Percentiles rank a stretch among this genome's conserved stretches.
Evolutionary conservation across 2,329 filamentous ascomycete species (phyloP).

Genomic region (Claviceps purpurea): DNA sequence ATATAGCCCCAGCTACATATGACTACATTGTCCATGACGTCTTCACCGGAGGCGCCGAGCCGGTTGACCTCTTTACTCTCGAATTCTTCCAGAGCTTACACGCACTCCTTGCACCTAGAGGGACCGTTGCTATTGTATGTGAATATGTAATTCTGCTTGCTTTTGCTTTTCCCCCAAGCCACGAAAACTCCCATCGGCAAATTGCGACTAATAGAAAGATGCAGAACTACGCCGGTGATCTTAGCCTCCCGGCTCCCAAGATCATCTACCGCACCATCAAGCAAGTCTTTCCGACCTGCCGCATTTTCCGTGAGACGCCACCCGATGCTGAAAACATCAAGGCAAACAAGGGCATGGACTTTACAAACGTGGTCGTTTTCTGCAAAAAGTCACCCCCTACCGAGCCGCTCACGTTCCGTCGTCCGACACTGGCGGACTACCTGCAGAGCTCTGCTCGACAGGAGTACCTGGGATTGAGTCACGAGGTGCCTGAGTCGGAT

Average conservation of each 20-base stretch:
- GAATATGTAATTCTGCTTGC: background rate
- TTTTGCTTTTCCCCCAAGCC: background rate
- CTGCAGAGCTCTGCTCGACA: conserved; percentile 57
- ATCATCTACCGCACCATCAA: conserved; percentile 74
- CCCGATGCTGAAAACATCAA: conserved; percentile 34
- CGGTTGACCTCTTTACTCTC: conserved; percentile 71
- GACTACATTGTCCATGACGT: conserved; percentile 97
- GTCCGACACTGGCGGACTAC: conserved; percentile 50
- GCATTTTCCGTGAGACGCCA: conserved; percentile 72
- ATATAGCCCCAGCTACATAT: conserved; percentile 39
- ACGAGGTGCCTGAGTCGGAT: conserved; percentile 48
- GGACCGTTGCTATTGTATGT: conserved; percentile 76
- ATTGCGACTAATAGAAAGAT: conserved; percentile 7
- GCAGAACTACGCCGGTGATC: conserved; percentile 89
- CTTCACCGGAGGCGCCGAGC: conserved; percentile 92
- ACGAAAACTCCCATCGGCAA: background rate
- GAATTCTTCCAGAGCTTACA: conserved; percentile 67
- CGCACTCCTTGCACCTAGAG: conserved; percentile 59
- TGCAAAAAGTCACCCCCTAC: conserved; percentile 51
- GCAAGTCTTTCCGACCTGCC: conserved; percentile 74
- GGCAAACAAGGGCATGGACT: conserved; percentile 45
- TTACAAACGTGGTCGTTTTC: conserved; percentile 94
- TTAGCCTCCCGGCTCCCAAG: conserved; percentile 60
- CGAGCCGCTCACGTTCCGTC: conserved; percentile 48
- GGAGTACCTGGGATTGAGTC: conserved; percentile 56